Conservation (phyloP, 108 stramenopile genomes). For the Cylindrotheca fusiformis region DNA sequence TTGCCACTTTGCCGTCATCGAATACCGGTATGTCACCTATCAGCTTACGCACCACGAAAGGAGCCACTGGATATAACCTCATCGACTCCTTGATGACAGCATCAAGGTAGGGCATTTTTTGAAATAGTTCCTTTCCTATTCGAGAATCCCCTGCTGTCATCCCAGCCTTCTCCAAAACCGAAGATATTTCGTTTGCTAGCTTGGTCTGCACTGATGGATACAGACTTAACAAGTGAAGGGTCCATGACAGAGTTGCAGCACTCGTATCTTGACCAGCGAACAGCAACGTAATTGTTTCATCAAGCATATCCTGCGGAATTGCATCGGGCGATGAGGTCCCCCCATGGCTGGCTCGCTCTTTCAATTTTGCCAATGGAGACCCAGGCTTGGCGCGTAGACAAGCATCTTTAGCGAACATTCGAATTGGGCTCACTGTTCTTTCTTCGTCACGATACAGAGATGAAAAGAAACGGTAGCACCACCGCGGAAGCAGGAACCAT, state of each 20-base stretch:
- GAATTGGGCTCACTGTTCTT: constrained; percentile 69
- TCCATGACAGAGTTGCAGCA: constrained; percentile 92
- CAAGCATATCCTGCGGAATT: constrained; percentile 48
- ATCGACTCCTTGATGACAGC: constrained; percentile 89
- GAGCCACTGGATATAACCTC: constrained; percentile 92
- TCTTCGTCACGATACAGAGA: constrained; percentile 82
- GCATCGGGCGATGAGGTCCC: not conserved
- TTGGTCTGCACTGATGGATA: constrained; percentile 63
- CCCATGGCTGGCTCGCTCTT: constrained; percentile 35
- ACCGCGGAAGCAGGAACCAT: constrained; percentile 86
- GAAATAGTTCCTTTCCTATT: constrained; percentile 44
- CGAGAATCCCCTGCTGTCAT: not conserved
- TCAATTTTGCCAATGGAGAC: constrained; percentile 56
- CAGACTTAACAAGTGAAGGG: constrained; percentile 85
- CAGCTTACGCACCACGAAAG: constrained; percentile 84
- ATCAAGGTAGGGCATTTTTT: constrained; percentile 73
- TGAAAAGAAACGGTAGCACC: constrained; percentile 79
- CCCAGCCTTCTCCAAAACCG: constrained; percentile 13
- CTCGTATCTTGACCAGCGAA: constrained; percentile 95
- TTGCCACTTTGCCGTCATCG: constrained; percentile 6
- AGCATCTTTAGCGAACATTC: constrained; percentile 67
- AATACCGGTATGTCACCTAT: constrained; percentile 48
- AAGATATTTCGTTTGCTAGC: constrained; percentile 55
- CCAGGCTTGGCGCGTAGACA: constrained; percentile 58
- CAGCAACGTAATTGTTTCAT: constrained; percentile 89